These are phyloP conservation scores for Pontederia paniculata DNA, from an alignment of 176 grass and related monocot genomes.

Conservation along the genomic window DNA sequence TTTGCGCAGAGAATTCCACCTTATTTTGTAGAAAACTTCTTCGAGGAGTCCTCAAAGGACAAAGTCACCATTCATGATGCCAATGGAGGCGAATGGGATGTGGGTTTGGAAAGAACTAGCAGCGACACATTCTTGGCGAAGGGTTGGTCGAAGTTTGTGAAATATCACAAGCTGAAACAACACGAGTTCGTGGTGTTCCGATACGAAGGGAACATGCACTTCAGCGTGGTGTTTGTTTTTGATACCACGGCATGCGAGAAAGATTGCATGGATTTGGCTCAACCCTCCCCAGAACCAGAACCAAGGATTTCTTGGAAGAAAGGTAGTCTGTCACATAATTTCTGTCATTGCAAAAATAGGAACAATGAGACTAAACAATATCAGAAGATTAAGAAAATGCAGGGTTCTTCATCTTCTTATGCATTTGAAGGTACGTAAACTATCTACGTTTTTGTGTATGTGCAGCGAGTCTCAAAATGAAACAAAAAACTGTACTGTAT, in stretches of 20 bases:
- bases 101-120: conserved; percentile 28
- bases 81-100: conserved; percentile 48
- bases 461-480: no score
- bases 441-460: no score
- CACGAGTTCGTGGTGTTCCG: conserved; percentile 64
- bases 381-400: no score
- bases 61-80: conserved; percentile 56
- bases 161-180: conserved; percentile 37
- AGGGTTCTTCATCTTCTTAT: no score
- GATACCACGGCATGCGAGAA: conserved; percentile 49
- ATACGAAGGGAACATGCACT: conserved; percentile 38
- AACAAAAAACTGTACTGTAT: no score
- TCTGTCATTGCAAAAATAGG: no score
- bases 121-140: conserved; percentile 56
- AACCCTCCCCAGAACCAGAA: not conserved
- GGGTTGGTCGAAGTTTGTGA: conserved; percentile 63
- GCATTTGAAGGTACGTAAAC: no score
- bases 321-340: no score
- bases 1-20: conserved; percentile 63
- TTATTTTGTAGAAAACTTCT: conserved; percentile 69
- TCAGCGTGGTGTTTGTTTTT: conserved; percentile 41
- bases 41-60: conserved; percentile 28
- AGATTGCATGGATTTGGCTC: not conserved
- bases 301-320: no score
- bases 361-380: no score